A percentile compares a stretch with the other conserved stretches of the same genome.
phyloP scores from a whole-genome alignment of 805 yeast genomes.

The Ogataea methanolica region DNA sequence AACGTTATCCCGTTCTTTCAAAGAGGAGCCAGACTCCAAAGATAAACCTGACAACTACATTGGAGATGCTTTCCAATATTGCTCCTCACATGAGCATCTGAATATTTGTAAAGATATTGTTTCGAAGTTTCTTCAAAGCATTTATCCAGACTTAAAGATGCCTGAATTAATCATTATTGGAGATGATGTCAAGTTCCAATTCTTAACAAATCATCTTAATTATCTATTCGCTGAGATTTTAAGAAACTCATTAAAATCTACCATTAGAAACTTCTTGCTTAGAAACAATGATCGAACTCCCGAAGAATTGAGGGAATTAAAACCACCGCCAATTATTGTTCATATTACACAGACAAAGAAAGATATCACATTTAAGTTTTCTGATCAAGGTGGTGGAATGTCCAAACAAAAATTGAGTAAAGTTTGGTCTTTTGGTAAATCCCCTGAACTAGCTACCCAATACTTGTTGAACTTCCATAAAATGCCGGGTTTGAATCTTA shows the following conservation, averaged over 20 bases:
- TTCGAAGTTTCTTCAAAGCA: slow-evolving; percentile 45
- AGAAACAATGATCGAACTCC: slow-evolving; percentile 13
- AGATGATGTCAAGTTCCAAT: slow-evolving; percentile 68
- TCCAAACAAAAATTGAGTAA: slow-evolving; percentile 51
- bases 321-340: slow-evolving; percentile 72
- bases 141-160: slow-evolving; percentile 53
- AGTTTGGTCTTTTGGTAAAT: slow-evolving; percentile 86
- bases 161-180: slow-evolving; percentile 82
- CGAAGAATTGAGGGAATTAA: slow-evolving; percentile 10
- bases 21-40: slow-evolving; percentile 33
- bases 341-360: slow-evolving; percentile 64
- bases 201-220: slow-evolving; percentile 80
- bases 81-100: slow-evolving; percentile 69
- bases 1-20: slow-evolving; percentile 65
- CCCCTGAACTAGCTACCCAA: slow-evolving; percentile 51
- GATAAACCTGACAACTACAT: slow-evolving; percentile 51
- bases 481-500: slow-evolving; percentile 56
- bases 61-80: slow-evolving; percentile 78
- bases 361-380: slow-evolving; percentile 68
- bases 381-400: slow-evolving; percentile 91
- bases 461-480: slow-evolving; percentile 64
- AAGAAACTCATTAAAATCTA: slow-evolving; percentile 81
- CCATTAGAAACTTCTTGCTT: slow-evolving; percentile 45
- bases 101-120: slow-evolving; percentile 48
- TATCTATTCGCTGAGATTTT: slow-evolving; percentile 84